Base-by-base conservation (phyloP, 768 basidiomycete genomes). In the Auriscalpium microsporum region DNA sequence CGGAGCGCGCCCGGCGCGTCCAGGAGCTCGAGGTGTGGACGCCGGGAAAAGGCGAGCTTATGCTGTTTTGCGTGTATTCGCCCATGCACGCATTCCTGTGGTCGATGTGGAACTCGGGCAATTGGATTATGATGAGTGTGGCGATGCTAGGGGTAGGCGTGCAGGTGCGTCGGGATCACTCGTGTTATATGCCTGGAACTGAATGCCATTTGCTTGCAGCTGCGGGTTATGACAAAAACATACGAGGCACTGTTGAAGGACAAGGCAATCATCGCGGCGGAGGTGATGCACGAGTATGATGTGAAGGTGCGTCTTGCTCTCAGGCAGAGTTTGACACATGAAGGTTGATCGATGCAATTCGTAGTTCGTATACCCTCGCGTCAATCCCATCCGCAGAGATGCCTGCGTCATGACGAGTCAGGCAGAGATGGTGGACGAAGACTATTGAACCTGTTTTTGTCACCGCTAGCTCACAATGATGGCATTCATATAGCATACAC, bases 381-480 rank as follows among this genome's bases (percentile, higher is more conserved):
- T 90, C 57, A 84, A 87, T 63, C 86, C 86, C 8, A 74, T 92
- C 19, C 80, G 86, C 34, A 80, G 75, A 56, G 90, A 93, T 60
- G 88, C 81, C 1, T 83, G 85, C 4, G 86, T 90, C 28, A 90
- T 90, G 89, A 93, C 90, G 2, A 83, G 90, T 67, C 77, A 93
- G 64, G 80, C 86, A 1, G 90, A 93, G 74, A 77, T 89, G 58
- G 78, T 88, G 9, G 75, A 79, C 59, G 42, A 54, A 54, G 19
- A 57, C 52, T 52, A 45, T 7, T 28, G 7, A 28, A 7, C 28
- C 7, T 28, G 2, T 7, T 28, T 28, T 28, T 28, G 21, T 21
- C 21, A 21, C 21, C n/a, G n/a, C n/a, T n/a, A n/a, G n/a, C n/a
- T n/a, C n/a, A n/a, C n/a, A n/a, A n/a, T 21, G 21, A 21, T 21